Percentiles rank a stretch among this genome's conserved stretches.
These are phyloP conservation scores for Exophiala viscosa DNA, from an alignment of 2,329 filamentous ascomycete genomes.

Conservation along the genomic window DNA sequence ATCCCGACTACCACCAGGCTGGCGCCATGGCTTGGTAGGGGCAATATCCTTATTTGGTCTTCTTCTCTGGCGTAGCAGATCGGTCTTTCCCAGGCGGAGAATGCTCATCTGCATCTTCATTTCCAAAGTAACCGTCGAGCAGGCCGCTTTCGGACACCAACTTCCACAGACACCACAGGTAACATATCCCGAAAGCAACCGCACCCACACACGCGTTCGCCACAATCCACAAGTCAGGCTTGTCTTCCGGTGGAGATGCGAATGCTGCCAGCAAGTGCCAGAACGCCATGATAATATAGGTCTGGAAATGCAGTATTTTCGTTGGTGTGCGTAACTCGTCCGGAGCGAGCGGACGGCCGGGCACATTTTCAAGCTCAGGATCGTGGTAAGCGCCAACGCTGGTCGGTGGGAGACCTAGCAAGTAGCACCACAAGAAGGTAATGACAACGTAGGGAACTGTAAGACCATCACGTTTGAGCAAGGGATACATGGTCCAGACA, in stretches of 20 bases:
- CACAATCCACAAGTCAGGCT: slow-evolving; percentile 94
- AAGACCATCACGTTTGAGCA: slow-evolving; percentile 80
- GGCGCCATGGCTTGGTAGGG: not conserved
- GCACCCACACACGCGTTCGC: slow-evolving; percentile 83
- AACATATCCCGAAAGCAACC: slow-evolving; percentile 79
- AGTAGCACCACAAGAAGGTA: slow-evolving; percentile 83
- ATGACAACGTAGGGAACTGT: slow-evolving; percentile 80
- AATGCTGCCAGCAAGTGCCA: slow-evolving; percentile 79
- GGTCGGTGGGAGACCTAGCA: slow-evolving; percentile 80
- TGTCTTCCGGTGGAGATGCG: slow-evolving; percentile 64
- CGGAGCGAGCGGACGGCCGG: slow-evolving; percentile 21
- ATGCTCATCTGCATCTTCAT: slow-evolving; percentile 3
- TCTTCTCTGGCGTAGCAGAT: slow-evolving; percentile 8
- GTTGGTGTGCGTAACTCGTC: slow-evolving; percentile 33
- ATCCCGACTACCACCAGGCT: not conserved
- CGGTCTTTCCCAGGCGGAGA: not conserved
- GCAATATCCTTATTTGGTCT: slow-evolving; percentile 3
- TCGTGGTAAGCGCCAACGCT: slow-evolving; percentile 25
- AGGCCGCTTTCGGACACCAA: slow-evolving; percentile 35
- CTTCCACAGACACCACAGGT: slow-evolving; percentile 83
- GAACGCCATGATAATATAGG: slow-evolving; percentile 71
- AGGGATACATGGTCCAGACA: slow-evolving; percentile 88
- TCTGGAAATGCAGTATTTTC: slow-evolving; percentile 69
- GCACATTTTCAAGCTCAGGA: slow-evolving; percentile 23
- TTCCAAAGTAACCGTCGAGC: slow-evolving; percentile 21